Evolutionary conservation across 257 asterid species (phyloP).

Genomic region (Petunia axillaris): DNA sequence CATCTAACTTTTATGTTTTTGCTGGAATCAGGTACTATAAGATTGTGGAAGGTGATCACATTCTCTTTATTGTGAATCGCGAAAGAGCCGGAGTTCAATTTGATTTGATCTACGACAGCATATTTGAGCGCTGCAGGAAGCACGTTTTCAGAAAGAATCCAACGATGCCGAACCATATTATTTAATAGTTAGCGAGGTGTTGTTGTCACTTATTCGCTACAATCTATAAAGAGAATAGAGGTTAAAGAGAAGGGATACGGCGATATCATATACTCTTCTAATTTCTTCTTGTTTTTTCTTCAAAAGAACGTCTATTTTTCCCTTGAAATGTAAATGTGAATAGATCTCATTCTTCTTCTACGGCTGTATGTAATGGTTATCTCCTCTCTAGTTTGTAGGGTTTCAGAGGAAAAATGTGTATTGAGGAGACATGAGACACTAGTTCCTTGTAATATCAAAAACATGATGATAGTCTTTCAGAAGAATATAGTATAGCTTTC

Average conservation of each 20-base stretch:
- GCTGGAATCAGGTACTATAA: slow-evolving; percentile 76
- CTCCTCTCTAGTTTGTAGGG: neutral
- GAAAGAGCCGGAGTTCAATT: slow-evolving; percentile 94
- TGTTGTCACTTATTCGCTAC: neutral
- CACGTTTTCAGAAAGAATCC: slow-evolving; percentile 71
- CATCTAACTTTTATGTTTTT: neutral
- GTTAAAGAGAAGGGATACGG: neutral
- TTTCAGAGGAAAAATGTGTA: neutral
- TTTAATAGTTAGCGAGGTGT: slow-evolving; percentile 33
- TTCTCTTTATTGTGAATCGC: slow-evolving; percentile 83
- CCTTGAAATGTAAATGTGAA: slow-evolving; percentile 33
- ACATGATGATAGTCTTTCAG: slow-evolving; percentile 9
- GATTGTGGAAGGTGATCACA: slow-evolving; percentile 93
- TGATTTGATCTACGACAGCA: slow-evolving; percentile 89
- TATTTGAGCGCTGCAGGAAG: slow-evolving; percentile 91
- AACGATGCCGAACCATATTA: slow-evolving; percentile 58
- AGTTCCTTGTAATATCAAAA: slow-evolving; percentile 9
- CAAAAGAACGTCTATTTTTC: neutral
- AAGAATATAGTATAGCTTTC: slow-evolving; percentile 12
- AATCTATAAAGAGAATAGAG: slow-evolving; percentile 14
- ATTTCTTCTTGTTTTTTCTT: neutral
- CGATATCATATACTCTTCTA: neutral
- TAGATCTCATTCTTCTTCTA: neutral
- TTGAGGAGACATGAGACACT: neutral
- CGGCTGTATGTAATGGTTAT: neutral